phyloP scores from a whole-genome alignment of 495 filamentous ascomycete genomes.

The Penicillium turbatum region DNA sequence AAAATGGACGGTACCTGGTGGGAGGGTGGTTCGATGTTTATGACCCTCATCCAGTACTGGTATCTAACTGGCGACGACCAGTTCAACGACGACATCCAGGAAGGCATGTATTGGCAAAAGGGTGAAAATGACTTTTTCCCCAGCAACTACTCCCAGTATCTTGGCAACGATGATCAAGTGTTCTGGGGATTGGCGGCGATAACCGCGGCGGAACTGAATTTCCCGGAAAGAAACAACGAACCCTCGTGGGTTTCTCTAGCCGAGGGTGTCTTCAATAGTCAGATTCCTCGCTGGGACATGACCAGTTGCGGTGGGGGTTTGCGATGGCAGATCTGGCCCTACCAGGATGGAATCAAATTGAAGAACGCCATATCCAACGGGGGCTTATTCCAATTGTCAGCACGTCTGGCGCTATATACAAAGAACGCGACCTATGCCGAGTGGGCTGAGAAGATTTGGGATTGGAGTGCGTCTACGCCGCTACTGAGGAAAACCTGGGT shows the following conservation, averaged over 20 bases:
- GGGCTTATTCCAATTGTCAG: slow-evolving; percentile 69
- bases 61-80: slow-evolving; percentile 61
- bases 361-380: slow-evolving; percentile 75
- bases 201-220: slow-evolving; percentile 64
- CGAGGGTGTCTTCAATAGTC: slow-evolving; percentile 56
- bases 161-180: slow-evolving; percentile 68
- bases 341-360: slow-evolving; percentile 72
- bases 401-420: slow-evolving; percentile 66
- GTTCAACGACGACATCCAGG: slow-evolving; percentile 57
- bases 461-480: slow-evolving; percentile 56
- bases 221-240: slow-evolving; percentile 54
- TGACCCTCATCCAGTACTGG: slow-evolving; percentile 71
- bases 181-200: slow-evolving; percentile 73
- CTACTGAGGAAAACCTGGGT: slow-evolving; percentile 47
- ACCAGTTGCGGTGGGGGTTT: slow-evolving; percentile 65
- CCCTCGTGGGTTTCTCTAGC: slow-evolving; percentile 59
- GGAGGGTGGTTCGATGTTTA: slow-evolving; percentile 68
- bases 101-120: slow-evolving; percentile 61
- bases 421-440: slow-evolving; percentile 67
- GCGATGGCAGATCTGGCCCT: slow-evolving; percentile 75
- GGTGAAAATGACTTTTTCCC: slow-evolving; percentile 63
- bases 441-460: slow-evolving; percentile 65
- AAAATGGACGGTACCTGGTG: slow-evolving; percentile 63
- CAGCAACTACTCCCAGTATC: slow-evolving; percentile 36
- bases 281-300: slow-evolving; percentile 58